Evolutionary conservation across 2,329 filamentous ascomycete genomes (phyloP), one percentile per base, ranked within the genome.

Genomic region (Thermomyces lanuginosus): DNA sequence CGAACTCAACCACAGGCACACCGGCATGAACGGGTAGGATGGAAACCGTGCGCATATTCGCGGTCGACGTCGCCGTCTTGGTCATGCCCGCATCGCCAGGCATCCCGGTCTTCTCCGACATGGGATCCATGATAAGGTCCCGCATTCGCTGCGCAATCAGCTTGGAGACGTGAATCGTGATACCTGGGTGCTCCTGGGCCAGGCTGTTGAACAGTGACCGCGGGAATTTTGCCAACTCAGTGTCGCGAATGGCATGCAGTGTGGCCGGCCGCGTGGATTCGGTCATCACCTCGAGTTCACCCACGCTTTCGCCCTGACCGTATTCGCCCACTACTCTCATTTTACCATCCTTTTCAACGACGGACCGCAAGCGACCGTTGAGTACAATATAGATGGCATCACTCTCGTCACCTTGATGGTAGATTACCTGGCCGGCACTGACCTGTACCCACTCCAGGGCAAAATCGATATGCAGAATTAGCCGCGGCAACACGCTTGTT

Each of bases 91-190:
- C 59, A n/a, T 58, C 58, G 4, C 64, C 60, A 23, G 59, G 58
- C 27, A 86, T 77, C 32, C 71, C 71, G 6, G 66, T 63, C 28
- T 72, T 63, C 20, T 76, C 66, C 18, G 71, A 66, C 9, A 80
- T 57, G 2, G 82, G 79, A 41, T 84, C 76, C 40, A 95, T 82
- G 11, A 95, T 71, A 20, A 93, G 57, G 21, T 80, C 70, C 34
- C 86, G 68, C 89, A 98, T 36, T 3, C 89, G 73, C 18, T 84
- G 83, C 0, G 89, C 89, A 42, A 98, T 93, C 40, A 98, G 89
- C 52, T 95, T 98, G 1, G 89, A 95, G 15, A 98, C 92, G 53
- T 95, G 93, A 51, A 98, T 95, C 0, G 89, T 95, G 44, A 98
- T 98, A 22, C 83, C 91, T 4, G 89, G 89, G 45, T 98, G 89